Conservation (phyloP, 1,284 basidiomycete genomes). For the Porogramme epimiltina region DNA sequence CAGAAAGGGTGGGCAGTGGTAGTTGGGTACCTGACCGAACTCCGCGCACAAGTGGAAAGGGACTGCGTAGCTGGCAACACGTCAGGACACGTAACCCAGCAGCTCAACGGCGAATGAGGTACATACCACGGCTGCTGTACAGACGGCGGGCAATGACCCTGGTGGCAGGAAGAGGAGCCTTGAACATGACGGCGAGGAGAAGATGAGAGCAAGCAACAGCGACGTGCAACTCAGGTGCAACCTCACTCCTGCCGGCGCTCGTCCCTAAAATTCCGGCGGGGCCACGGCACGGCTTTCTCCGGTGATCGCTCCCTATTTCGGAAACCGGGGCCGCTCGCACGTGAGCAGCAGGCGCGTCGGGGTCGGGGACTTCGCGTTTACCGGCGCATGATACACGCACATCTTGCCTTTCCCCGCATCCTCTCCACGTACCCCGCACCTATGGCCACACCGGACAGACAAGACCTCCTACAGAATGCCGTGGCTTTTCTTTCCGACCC, state of each 20-base stretch:
- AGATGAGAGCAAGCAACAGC: constrained; percentile 12
- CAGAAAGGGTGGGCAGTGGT: constrained; percentile 19
- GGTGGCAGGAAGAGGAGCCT: constrained; percentile 49
- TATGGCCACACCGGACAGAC: constrained; percentile 59
- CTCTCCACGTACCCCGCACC: background rate
- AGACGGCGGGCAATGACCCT: constrained; percentile 53
- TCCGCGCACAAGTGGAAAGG: constrained; percentile 31
- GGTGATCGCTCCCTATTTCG: background rate
- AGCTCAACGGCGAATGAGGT: background rate
- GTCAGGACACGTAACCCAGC: constrained; percentile 7
- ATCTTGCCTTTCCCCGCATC: background rate
- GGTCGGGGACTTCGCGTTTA: background rate
- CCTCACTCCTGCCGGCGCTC: too few relatives aligned
- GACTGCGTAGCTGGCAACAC: constrained; percentile 29
- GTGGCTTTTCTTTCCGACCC: constrained; percentile 81
- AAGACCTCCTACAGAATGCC: constrained; percentile 79
- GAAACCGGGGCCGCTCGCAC: background rate
- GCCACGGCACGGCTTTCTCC: constrained; percentile 22
- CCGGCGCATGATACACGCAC: background rate
- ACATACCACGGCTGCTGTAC: constrained; percentile 49
- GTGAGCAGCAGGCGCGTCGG: background rate
- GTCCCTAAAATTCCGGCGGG: constrained; percentile 24
- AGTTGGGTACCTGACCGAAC: constrained; percentile 29
- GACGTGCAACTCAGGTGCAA: too few relatives aligned
- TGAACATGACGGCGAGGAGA: constrained; percentile 37